Evolutionary conservation across 805 yeast genomes (phyloP).

Genomic region (Teunomyces pallodes): DNA sequence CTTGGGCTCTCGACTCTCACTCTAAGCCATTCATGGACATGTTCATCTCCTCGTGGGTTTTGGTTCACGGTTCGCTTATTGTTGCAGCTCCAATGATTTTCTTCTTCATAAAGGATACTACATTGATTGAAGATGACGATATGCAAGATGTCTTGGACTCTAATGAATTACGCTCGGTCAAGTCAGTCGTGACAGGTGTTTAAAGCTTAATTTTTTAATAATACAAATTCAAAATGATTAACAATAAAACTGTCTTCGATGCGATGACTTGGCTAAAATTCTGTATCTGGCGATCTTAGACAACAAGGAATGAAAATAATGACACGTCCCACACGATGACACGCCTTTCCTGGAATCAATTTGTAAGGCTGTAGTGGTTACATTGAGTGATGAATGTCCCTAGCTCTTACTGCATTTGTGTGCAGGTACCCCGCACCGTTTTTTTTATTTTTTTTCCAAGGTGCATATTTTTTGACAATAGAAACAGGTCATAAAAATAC

Average conservation of each 20-base stretch:
- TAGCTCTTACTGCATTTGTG: background rate
- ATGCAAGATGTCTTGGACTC: conserved; percentile 4
- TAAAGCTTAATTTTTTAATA: background rate
- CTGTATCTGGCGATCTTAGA: no score
- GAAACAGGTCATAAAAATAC: no score
- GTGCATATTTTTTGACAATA: no score
- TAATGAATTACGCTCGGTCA: conserved; percentile 11
- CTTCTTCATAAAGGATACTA: conserved; percentile 43
- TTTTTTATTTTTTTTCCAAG: background rate
- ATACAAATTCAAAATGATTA: background rate
- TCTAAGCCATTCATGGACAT: conserved; percentile 34
- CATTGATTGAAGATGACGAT: conserved; percentile 34
- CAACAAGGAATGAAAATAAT: background rate
- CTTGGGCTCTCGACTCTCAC: conserved; percentile 55
- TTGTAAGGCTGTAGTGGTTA: no score
- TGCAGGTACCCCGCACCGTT: background rate
- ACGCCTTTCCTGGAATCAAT: background rate
- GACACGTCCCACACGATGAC: background rate
- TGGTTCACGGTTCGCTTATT: conserved; percentile 47
- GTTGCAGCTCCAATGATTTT: conserved; percentile 49
- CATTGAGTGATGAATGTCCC: no score
- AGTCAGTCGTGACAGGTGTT: background rate
- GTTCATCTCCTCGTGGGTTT: conserved; percentile 49
- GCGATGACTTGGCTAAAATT: background rate
- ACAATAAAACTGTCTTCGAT: background rate